phyloP scores from a whole-genome alignment of 257 asterid species.

The Hygrophila difformis region DNA sequence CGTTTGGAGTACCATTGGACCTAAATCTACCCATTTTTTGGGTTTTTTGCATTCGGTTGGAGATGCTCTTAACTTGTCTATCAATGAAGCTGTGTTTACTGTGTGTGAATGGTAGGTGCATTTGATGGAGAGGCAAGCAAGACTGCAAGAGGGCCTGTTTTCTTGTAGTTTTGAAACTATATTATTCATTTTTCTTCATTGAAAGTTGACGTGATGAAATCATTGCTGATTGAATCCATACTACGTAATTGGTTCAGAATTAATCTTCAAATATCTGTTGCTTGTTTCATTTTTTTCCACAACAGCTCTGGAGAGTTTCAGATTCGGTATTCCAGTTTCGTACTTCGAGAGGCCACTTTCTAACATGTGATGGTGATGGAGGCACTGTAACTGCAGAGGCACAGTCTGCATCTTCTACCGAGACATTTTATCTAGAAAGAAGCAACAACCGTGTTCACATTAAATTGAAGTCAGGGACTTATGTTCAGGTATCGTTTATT shows the following conservation, averaged over 20 bases:
- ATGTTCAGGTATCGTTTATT: constrained; percentile 42
- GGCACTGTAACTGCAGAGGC: constrained; percentile 39
- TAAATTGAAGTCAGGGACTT: constrained; percentile 53
- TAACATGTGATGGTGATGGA: constrained; percentile 49
- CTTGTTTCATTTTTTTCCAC: constrained; percentile 6
- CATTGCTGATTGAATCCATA: too few relatives aligned
- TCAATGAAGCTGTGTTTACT: not conserved
- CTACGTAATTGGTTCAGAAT: too few relatives aligned
- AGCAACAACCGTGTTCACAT: constrained; percentile 46
- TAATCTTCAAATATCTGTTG: constrained; percentile 6
- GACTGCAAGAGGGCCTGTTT: too few relatives aligned
- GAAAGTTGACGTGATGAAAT: not conserved
- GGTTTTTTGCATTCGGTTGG: too few relatives aligned
- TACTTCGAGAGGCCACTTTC: constrained; percentile 56
- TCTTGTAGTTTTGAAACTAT: not conserved
- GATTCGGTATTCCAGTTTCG: constrained; percentile 63
- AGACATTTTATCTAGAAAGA: constrained; percentile 68
- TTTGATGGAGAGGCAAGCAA: too few relatives aligned
- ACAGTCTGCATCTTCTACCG: constrained; percentile 40
- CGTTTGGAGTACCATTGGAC: too few relatives aligned
- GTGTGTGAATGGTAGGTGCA: too few relatives aligned
- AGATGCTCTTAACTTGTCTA: too few relatives aligned
- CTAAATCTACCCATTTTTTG: too few relatives aligned
- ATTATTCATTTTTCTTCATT: not conserved
- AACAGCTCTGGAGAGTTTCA: constrained; percentile 77